Percentiles rank a stretch among this genome's conserved stretches.
Conservation (phyloP, 345 rosid species). For the Populus euphratica region DNA sequence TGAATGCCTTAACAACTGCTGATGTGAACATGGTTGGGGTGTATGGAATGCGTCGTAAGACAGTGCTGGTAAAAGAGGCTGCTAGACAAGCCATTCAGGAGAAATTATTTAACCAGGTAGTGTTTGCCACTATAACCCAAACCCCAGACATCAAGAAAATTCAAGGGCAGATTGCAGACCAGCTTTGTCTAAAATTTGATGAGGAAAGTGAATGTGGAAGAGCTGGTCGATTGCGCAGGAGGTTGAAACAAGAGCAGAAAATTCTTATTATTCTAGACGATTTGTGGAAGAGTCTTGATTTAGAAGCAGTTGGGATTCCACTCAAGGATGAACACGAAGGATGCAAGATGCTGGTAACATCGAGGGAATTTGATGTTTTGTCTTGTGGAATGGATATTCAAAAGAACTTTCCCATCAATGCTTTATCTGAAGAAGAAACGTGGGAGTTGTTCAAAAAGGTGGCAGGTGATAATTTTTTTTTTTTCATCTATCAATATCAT, state of each 20-base stretch:
- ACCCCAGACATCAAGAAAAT: not conserved
- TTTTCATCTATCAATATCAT: too few species aligned
- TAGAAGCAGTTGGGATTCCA: slow-evolving; percentile 36
- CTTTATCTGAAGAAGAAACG: slow-evolving; percentile 23
- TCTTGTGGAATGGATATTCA: slow-evolving; percentile 9
- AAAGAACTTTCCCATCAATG: not conserved
- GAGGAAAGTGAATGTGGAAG: not conserved
- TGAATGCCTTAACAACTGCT: not conserved
- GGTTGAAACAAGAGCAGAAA: slow-evolving; percentile 3
- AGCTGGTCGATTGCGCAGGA: not conserved
- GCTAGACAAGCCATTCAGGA: not conserved
- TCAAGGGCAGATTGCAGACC: slow-evolving; percentile 18
- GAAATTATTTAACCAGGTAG: slow-evolving; percentile 1
- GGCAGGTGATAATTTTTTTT: not conserved
- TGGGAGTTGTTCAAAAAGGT: slow-evolving; percentile 24
- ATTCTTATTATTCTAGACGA: slow-evolving; percentile 30
- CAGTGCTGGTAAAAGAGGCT: not conserved
- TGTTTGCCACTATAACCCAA: not conserved
- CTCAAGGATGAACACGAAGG: slow-evolving; percentile 6
- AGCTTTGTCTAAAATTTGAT: not conserved
- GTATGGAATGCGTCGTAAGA: slow-evolving; percentile 8
- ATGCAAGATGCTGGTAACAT: slow-evolving; percentile 29
- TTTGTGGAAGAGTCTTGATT: slow-evolving; percentile 24
- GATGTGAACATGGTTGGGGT: not conserved
- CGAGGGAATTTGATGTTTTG: slow-evolving; percentile 18